Evolutionary conservation across 2,329 filamentous ascomycete genomes (phyloP).

Genomic region (Talaromyces sp.): DNA sequence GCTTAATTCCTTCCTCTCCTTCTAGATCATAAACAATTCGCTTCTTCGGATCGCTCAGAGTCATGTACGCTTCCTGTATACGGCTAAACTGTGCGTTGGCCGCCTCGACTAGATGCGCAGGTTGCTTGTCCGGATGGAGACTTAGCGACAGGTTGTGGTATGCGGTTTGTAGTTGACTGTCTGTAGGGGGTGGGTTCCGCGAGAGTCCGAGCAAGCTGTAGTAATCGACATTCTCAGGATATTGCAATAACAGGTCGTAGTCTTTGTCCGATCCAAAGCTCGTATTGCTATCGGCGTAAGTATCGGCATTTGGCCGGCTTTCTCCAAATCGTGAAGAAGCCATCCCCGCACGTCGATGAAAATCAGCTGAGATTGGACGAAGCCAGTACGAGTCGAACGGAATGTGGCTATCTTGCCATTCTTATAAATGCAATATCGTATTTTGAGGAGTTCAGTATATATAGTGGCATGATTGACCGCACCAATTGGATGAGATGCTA

Average conservation of each 20-base stretch:
- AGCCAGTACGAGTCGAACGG: not conserved
- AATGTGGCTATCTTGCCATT: not conserved
- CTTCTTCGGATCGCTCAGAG: slow-evolving; percentile 38
- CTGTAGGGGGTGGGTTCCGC: slow-evolving; percentile 35
- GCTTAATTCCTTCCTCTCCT: slow-evolving; percentile 36
- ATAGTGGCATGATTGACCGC: not conserved
- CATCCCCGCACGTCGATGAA: not conserved
- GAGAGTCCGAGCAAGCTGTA: slow-evolving; percentile 39
- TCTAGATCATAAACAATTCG: slow-evolving; percentile 41
- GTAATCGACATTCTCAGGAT: slow-evolving; percentile 36
- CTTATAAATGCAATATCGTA: too few relatives aligned
- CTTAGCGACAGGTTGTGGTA: slow-evolving; percentile 40
- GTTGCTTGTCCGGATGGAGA: slow-evolving; percentile 45
- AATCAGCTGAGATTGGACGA: not conserved
- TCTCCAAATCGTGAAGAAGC: not conserved
- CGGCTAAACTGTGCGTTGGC: slow-evolving; percentile 35
- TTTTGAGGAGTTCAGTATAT: not conserved
- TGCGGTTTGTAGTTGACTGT: slow-evolving; percentile 40
- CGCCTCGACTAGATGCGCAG: slow-evolving; percentile 31
- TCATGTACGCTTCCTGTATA: slow-evolving; percentile 40
- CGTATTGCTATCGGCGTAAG: not conserved
- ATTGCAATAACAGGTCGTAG: slow-evolving; percentile 25
- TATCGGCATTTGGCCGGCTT: not conserved
- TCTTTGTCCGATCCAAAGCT: slow-evolving; percentile 20
- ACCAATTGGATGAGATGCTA: not conserved